Conservation (phyloP, 1,284 basidiomycete genomes). For the Neonothopanus nambi region DNA sequence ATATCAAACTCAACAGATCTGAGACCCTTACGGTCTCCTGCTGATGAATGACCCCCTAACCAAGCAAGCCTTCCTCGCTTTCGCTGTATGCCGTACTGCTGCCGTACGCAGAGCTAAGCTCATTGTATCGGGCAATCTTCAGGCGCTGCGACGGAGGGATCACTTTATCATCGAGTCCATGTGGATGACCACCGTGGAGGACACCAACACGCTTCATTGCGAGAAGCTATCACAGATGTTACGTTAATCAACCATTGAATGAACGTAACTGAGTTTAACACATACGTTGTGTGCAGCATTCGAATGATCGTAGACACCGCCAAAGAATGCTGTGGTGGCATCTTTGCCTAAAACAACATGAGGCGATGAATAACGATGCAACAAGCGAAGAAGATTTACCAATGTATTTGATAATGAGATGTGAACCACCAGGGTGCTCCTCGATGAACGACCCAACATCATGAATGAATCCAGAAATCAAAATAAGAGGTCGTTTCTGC, state of each 20-base stretch:
- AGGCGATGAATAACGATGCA: conserved; percentile 78
- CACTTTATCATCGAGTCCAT: conserved; percentile 51
- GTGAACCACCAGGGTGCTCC: conserved; percentile 83
- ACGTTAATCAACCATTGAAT: conserved; percentile 3
- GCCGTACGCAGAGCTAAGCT: conserved; percentile 53
- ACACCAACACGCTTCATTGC: conserved; percentile 89
- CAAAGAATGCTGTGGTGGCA: conserved; percentile 91
- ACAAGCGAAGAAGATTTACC: conserved; percentile 75
- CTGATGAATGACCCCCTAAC: too few species aligned
- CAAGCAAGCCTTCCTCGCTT: conserved; percentile 32
- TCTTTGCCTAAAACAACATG: conserved; percentile 63
- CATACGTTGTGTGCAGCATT: conserved; percentile 87
- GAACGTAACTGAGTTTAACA: not conserved
- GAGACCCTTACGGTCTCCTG: too few species aligned
- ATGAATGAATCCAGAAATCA: conserved; percentile 90
- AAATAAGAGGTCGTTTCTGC: conserved; percentile 74
- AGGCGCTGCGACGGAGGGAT: conserved; percentile 71
- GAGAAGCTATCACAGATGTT: conserved; percentile 25
- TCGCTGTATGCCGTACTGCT: conserved; percentile 44
- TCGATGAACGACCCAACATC: conserved; percentile 86
- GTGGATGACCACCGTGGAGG: conserved; percentile 74
- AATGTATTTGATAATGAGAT: conserved; percentile 63
- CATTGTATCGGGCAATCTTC: conserved; percentile 66
- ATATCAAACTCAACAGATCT: too few species aligned
- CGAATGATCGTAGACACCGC: conserved; percentile 92